Evolutionary conservation across 768 basidiomycete species (phyloP).

Genomic region (Lactarius akahatsu): DNA sequence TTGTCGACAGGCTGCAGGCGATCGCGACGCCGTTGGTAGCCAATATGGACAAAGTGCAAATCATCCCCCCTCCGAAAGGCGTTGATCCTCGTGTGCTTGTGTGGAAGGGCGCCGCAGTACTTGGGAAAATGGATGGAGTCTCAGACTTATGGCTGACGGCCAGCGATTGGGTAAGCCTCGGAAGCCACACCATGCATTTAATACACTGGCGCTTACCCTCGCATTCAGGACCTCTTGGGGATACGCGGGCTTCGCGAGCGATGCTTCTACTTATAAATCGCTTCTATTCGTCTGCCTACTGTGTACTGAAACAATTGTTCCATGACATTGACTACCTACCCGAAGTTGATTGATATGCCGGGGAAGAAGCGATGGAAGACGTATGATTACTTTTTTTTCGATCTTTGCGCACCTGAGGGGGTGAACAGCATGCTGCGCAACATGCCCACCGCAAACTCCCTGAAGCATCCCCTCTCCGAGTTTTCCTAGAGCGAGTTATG

Average conservation of each 20-base stretch:
- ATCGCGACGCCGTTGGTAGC: conserved; percentile 80
- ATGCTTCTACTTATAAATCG: conserved; percentile 67
- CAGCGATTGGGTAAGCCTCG: conserved; percentile 76
- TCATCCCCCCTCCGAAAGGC: conserved; percentile 93
- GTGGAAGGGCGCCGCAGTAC: conserved; percentile 94
- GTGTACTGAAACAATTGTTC: conserved; percentile 8
- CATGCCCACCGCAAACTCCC: background rate
- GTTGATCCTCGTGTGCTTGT: conserved; percentile 84
- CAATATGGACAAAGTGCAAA: conserved; percentile 85
- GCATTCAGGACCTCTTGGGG: conserved; percentile 64
- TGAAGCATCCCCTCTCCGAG: too few species aligned
- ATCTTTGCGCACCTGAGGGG: background rate
- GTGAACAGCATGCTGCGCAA: background rate
- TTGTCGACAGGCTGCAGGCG: conserved; percentile 59
- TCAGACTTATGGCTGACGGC: conserved; percentile 86
- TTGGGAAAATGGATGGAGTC: conserved; percentile 88
- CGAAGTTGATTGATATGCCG: background rate
- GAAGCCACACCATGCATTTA: conserved; percentile 4
- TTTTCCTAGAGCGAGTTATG: background rate
- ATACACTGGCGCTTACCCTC: conserved; percentile 12
- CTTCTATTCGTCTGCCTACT: conserved; percentile 8
- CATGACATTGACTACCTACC: background rate
- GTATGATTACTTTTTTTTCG: background rate
- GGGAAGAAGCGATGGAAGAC: background rate
- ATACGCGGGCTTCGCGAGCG: conserved; percentile 81